Conservation (phyloP, 176 grass and related monocot genomes). For the Metroxylon sagu region DNA sequence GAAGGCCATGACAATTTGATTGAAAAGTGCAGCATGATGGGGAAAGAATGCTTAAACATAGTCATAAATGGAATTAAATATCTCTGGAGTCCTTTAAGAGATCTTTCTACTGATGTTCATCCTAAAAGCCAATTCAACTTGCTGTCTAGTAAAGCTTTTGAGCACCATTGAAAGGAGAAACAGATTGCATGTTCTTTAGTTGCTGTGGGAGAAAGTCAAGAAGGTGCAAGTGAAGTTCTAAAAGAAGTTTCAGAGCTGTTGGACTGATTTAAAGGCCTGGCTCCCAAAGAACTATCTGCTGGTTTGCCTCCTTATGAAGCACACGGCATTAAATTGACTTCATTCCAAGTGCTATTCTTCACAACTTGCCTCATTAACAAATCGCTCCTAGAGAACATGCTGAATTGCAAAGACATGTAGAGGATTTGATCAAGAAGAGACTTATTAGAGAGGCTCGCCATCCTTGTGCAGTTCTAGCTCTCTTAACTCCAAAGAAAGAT, state of each 20-base stretch:
- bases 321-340: background rate
- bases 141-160: background rate
- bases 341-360: background rate
- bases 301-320: too few species aligned
- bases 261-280: too few species aligned
- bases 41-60: background rate
- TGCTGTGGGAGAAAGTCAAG: too few species aligned
- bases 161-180: background rate
- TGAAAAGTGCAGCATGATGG: background rate
- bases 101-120: background rate
- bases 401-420: background rate
- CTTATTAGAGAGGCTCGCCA: background rate
- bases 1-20: background rate
- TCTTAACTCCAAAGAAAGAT: background rate
- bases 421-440: background rate
- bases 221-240: too few species aligned
- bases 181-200: too few species aligned
- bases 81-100: background rate
- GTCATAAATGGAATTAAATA: background rate
- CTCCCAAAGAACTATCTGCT: too few species aligned
- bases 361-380: too few species aligned
- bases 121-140: background rate
- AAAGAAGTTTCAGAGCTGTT: too few species aligned
- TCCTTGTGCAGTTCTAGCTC: background rate
- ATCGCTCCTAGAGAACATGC: background rate